These are phyloP conservation scores for Globisporangium orthogonon DNA, from an alignment of 352 stramenopile species.

Conservation along the genomic window DNA sequence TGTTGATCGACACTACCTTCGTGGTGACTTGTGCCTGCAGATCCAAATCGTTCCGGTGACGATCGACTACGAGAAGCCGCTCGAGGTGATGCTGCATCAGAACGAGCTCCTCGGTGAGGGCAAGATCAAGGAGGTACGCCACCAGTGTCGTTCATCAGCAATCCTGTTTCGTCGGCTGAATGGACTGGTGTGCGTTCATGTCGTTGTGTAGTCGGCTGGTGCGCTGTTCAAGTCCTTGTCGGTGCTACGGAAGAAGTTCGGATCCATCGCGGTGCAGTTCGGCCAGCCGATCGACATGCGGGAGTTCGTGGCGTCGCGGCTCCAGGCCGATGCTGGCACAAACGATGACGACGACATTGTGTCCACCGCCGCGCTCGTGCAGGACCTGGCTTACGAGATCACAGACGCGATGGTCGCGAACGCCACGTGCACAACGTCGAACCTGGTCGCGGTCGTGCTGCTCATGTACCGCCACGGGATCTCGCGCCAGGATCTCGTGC, in stretches of 20 bases:
- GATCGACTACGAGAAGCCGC: constrained; percentile 84
- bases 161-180: background rate
- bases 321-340: constrained; percentile 11
- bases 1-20: background rate
- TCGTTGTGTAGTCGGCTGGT: constrained; percentile 33
- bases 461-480: constrained; percentile 80
- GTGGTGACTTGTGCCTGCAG: constrained; percentile 18
- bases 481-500: constrained; percentile 56
- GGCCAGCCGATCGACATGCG: constrained; percentile 61
- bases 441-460: constrained; percentile 68
- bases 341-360: constrained; percentile 14
- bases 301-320: constrained; percentile 30
- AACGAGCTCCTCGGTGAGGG: constrained; percentile 76
- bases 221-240: constrained; percentile 64
- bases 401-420: constrained; percentile 63
- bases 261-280: constrained; percentile 77
- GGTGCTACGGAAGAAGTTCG: constrained; percentile 74
- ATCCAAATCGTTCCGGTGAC: constrained; percentile 77
- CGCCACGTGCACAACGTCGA: constrained; percentile 66
- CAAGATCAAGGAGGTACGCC: constrained; percentile 65
- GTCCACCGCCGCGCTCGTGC: constrained; percentile 32
- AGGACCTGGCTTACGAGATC: constrained; percentile 66
- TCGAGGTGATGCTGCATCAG: constrained; percentile 77
- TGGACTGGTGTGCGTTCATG: background rate
- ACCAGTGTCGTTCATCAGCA: background rate